Base-by-base conservation (phyloP, 2,329 filamentous ascomycete genomes). In the Tricladium varicosporioides region DNA sequence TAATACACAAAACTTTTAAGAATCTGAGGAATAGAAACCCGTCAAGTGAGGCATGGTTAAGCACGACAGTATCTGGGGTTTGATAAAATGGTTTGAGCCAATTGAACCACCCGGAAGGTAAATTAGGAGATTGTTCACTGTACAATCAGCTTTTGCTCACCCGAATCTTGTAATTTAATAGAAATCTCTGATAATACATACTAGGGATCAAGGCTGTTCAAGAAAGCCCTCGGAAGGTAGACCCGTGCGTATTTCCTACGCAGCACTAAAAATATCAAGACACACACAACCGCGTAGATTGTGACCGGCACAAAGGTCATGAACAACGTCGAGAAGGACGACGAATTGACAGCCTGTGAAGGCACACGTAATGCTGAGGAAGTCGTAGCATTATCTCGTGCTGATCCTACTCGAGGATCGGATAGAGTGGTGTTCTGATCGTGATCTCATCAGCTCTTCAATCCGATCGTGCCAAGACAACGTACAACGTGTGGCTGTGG, bases 21-120 rank as follows among this genome's bases (percentile, higher is more conserved):
- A 86, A 86, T 19, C 86, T 82, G 16, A 89, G 75, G 63, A 87
- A 80, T 10, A 89, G 75, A 67, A 84, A 89, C 10, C 80, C 83
- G 69, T 89, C 86, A 57, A 89, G 76, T 1, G 84, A 85, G 65
- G 84, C 81, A 66, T 88, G 83, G 59, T 86, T 83, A 42, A 89
- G 75, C 15, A 86, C 79, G 14, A 60, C 60, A 0, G 62, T 62
- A 54, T 71, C 67, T 19, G 71, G 69, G 5, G 68, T 66, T 5
- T 66, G 63, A 57, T 65, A 70, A 49, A 71, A 72, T 9, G 64
- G 62, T 36, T 59, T 65, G 15, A 72, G 54, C 71, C 71, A 73
- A 55, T 70, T 69, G 55, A 73, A 67, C 67, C 68, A 71, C 56
- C 70, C 71, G 19, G 54, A 56, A 1, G 71, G 70, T 11, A 72